Base-by-base conservation (phyloP, 305 asterid genomes). In the Fraxinus paxiana region DNA sequence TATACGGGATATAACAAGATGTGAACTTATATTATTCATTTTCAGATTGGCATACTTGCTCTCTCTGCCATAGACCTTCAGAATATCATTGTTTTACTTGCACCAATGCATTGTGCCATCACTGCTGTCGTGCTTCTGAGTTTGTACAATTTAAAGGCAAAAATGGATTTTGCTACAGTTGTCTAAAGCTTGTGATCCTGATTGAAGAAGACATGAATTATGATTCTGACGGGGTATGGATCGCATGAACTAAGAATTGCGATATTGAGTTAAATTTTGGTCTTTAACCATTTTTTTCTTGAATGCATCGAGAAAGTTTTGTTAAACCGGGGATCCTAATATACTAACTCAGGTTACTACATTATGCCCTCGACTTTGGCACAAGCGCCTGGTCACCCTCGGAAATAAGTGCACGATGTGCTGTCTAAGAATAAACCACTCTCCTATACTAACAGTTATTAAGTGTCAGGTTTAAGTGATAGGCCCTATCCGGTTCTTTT, bases 181-280 rank as follows among this genome's bases (percentile, higher is more conserved):
- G 99, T 87, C 86, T 93, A 76, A 82, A 88, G 80, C 92, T 91
- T 71, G 98, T 87, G 30, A 71, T 90, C 78, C 91, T 96, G 81
- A 88, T 96, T 67, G 98, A 94, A 82, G 96, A 87, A 24, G 80
- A 80, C 41, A 80, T 7, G 85, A 85, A 86, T 83, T 79, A 76
- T 69, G 93, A 93, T 83, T 91, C 98, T 70, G 92, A 92, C 20
- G 98, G 97, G 98, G 99, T 96, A 94, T 73, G 95, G 31, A 77
- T 77, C 81, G 69, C 75, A 24, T 75, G 78, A 74, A 37, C 69
- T 74, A 17, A 76, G 30, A 46, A 67, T 72, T 38, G 61, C 12
- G 17, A 35, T 77, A 56, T 78, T 67, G 43, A 70, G 24, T 31
- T 70, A 70, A 63, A 70, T 48, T 56, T 48, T 70, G 54, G 67